Evolutionary conservation across 352 stramenopile species (phyloP).

Genomic region (Phytophthora hybrid): DNA sequence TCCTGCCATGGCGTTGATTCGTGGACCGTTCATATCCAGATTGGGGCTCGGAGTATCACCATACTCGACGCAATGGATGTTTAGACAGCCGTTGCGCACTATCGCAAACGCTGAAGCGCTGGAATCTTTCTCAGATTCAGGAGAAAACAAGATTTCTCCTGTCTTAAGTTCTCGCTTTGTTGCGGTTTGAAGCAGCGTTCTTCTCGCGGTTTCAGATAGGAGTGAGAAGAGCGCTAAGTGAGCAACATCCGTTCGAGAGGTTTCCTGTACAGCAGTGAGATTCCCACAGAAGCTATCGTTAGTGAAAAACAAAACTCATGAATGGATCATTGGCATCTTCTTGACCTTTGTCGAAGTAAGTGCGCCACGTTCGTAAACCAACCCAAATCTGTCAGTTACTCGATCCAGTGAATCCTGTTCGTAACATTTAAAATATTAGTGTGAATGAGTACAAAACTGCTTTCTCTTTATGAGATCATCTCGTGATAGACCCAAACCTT

Average conservation of each 20-base stretch:
- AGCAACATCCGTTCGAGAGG: conserved; percentile 39
- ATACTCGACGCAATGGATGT: conserved; percentile 54
- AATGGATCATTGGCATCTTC: neutral
- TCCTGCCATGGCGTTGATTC: neutral
- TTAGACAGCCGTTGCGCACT: conserved; percentile 52
- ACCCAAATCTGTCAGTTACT: conserved; percentile 36
- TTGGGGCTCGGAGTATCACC: neutral
- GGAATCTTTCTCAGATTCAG: conserved; percentile 10
- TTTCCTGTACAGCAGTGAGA: conserved; percentile 32
- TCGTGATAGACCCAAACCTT: conserved; percentile 16
- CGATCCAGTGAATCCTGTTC: conserved; percentile 39
- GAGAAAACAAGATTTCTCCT: conserved; percentile 31
- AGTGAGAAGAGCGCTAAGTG: conserved; percentile 54
- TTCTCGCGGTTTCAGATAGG: conserved; percentile 43
- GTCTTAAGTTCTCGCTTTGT: conserved; percentile 26
- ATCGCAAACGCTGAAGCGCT: conserved; percentile 38
- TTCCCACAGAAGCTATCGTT: neutral
- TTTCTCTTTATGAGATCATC: neutral
- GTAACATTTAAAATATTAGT: neutral
- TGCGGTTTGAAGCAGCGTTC: conserved; percentile 41
- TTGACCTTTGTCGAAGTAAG: conserved; percentile 28
- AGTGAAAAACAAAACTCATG: neutral
- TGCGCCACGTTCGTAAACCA: conserved; percentile 39
- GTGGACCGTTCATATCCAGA: neutral
- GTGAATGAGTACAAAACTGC: neutral